phyloP scores from a whole-genome alignment of 2,329 filamentous ascomycete species.

The Blastomyces emzantsi region DNA sequence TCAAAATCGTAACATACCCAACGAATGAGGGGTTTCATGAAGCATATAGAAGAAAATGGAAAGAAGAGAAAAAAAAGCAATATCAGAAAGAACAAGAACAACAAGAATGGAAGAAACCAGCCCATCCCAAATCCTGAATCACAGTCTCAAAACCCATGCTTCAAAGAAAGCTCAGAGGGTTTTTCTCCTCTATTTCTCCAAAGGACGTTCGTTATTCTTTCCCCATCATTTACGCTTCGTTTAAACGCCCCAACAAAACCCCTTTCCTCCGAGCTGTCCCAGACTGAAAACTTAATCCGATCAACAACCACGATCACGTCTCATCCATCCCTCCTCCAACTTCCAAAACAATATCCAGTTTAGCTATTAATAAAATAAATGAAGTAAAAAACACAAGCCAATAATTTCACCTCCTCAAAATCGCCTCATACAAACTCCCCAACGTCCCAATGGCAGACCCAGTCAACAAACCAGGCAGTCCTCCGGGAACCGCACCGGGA shows the following conservation, averaged over 20 bases:
- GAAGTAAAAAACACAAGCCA: neutral
- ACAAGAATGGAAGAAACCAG: neutral
- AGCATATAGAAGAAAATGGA: no score
- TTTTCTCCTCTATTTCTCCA: neutral
- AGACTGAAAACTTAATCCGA: neutral
- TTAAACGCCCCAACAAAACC: neutral
- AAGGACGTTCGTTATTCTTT: neutral
- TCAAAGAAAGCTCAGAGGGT: neutral
- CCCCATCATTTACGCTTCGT: neutral
- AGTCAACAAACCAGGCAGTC: conserved; percentile 33
- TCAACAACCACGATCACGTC: neutral
- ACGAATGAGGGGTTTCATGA: neutral
- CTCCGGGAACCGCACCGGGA: conserved; percentile 32
- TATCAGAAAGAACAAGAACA: neutral
- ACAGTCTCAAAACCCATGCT: neutral
- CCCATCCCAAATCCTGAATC: neutral
- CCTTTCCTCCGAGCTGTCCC: neutral
- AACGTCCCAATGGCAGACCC: conserved; percentile 35
- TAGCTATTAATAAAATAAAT: neutral
- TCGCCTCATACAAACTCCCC: conserved; percentile 40
- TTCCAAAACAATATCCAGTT: neutral
- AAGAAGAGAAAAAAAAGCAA: neutral
- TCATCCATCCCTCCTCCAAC: neutral
- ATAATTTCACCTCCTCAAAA: conserved; percentile 29
- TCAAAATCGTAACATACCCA: neutral